Conservation (phyloP, 345 rosid species). For the Melaleuca quinquenervia region DNA sequence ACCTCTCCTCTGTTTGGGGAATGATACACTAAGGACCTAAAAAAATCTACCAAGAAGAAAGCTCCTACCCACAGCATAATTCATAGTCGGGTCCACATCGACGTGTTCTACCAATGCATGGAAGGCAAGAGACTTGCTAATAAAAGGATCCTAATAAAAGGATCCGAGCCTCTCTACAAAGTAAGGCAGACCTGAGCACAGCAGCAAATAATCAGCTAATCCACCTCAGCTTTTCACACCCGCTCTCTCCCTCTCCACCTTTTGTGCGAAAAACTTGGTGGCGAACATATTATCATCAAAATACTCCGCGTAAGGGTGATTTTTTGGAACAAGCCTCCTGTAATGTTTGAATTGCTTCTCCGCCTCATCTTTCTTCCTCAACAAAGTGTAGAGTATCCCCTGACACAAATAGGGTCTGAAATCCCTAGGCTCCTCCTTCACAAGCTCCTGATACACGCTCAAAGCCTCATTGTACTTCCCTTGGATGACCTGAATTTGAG, state of each 20-base stretch:
- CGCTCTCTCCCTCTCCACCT: constrained; percentile 34
- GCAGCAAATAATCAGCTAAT: not conserved
- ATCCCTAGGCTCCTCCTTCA: constrained; percentile 86
- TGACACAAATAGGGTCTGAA: constrained; percentile 88
- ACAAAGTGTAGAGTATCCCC: constrained; percentile 67
- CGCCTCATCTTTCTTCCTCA: constrained; percentile 73
- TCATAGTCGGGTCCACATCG: not conserved
- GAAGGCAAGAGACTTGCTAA: not conserved
- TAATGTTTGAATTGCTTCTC: constrained; percentile 80
- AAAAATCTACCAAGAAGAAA: not conserved
- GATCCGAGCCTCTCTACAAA: not conserved
- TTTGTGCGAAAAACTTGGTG: constrained; percentile 50
- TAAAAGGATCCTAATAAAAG: not conserved
- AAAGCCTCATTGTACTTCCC: constrained; percentile 59
- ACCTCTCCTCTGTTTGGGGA: not conserved
- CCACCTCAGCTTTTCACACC: constrained; percentile 20
- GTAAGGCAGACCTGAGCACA: not conserved
- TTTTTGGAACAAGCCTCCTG: constrained; percentile 62
- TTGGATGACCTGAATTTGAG: constrained; percentile 66
- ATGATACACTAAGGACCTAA: not conserved
- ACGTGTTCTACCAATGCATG: not conserved
- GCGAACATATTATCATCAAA: constrained; percentile 70
- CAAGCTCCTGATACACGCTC: constrained; percentile 70
- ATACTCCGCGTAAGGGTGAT: constrained; percentile 83
- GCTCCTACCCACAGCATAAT: not conserved